Base-by-base conservation (phyloP, 2,329 filamentous ascomycete genomes). In the Ilyonectria destructans region DNA sequence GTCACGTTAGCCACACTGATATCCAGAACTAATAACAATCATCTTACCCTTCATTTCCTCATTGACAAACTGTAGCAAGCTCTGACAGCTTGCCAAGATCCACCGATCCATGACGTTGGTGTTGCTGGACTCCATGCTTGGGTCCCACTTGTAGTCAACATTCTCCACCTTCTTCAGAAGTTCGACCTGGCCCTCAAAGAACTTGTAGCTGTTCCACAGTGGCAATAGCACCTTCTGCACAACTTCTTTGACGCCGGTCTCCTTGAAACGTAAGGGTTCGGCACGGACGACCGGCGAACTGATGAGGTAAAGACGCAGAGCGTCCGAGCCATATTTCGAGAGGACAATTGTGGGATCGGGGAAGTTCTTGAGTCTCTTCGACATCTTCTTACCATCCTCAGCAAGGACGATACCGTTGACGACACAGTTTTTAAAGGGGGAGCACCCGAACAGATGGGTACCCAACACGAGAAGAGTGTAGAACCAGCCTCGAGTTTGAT, bases 351-450 rank as follows among this genome's bases (percentile, higher is more conserved):
- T 85, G 12, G 96, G 96, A 77, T 97, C 95, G 0, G 96, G 96
- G 81, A 97, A 98, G 82, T 98, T 98, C 85, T 98, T 97, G 65
- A 97, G 86, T 61, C 96, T 90, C 83, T 98, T 98, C 7, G 95
- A 97, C 96, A 98, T 98, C 86, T 98, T 98, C 86, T 97, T 98
- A 63, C 96, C 96, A 77, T 97, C 94, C 79, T 97, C 95, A 1
- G 95, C 95, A 46, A 98, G 87, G 5, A 98, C 95, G 70, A 97
- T 96, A 57, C 95, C 95, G 78, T 97, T 98, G 69, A 97, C 95
- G n/a, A 98, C 93, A 76, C 94, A 97, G 80, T 97, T 98, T 83
- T 96, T 91, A 87, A 97, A 98, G 0, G 96, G 95, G 2, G 95
- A 90, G 40, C 90, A 88, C 49, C 93, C 93, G 75, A 96, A 97